These are phyloP conservation scores for Scleroderma bovista DNA, from an alignment of 768 basidiomycete species.

Conservation along the genomic window DNA sequence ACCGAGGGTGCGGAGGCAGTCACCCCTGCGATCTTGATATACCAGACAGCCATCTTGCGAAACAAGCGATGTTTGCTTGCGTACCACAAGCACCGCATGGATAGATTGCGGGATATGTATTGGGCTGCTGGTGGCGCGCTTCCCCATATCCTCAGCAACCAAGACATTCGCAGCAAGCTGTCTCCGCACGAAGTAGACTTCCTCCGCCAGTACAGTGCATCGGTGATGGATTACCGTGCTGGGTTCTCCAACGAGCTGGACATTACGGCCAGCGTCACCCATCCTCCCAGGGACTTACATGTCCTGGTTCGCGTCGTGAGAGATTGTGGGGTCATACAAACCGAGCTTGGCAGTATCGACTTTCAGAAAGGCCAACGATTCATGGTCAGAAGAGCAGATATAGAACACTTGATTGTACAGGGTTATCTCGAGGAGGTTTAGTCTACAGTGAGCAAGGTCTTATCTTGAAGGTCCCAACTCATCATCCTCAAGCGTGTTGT, in stretches of 20 bases:
- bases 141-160: constrained; percentile 68
- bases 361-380: constrained; percentile 88
- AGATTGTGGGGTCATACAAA: constrained; percentile 90
- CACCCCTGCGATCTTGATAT: constrained; percentile 63
- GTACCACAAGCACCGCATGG: constrained; percentile 84
- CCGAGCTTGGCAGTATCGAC: constrained; percentile 86
- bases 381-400: constrained; percentile 80
- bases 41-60: constrained; percentile 83
- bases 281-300: constrained; percentile 86
- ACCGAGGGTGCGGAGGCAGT: constrained; percentile 43
- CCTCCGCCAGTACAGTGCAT: constrained; percentile 71
- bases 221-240: constrained; percentile 77
- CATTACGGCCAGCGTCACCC: constrained; percentile 74
- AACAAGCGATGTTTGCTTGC: constrained; percentile 96
- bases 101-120: constrained; percentile 80
- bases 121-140: constrained; percentile 87
- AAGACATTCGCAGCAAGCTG: constrained; percentile 65
- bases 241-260: constrained; percentile 86
- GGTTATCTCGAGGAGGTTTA: constrained; percentile 88
- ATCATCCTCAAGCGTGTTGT: neutral
- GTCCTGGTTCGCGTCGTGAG: constrained; percentile 81
- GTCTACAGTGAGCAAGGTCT: constrained; percentile 8
- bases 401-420: constrained; percentile 92
- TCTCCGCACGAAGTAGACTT: constrained; percentile 83
- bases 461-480: neutral